Conservation (phyloP, 208 protist genomes). For the Leishmania arabica region DNA sequence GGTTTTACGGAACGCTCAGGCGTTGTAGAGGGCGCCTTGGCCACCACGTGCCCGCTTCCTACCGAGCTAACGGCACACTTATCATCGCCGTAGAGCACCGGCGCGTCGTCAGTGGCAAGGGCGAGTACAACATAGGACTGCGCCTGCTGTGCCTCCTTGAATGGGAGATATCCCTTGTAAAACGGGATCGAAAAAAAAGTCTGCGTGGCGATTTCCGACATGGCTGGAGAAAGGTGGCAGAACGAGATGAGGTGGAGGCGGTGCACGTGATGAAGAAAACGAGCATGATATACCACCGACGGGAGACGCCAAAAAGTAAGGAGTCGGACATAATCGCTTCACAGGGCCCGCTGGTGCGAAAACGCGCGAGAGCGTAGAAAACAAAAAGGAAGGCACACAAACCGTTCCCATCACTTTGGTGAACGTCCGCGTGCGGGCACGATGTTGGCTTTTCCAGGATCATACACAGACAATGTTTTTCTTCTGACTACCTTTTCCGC, state of each 20-base stretch:
- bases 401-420: not conserved
- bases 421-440: too few relatives aligned
- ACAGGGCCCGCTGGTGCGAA: not conserved
- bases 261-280: not conserved
- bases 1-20: slow-evolving; percentile 8
- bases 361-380: not conserved
- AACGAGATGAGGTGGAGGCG: not conserved
- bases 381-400: not conserved
- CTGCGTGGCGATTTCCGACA: slow-evolving; percentile 40
- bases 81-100: slow-evolving; percentile 21
- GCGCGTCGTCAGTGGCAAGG: slow-evolving; percentile 11
- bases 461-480: not conserved
- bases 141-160: slow-evolving; percentile 42
- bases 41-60: not conserved
- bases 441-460: too few relatives aligned
- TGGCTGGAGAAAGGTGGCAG: slow-evolving; percentile 6
- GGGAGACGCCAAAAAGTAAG: not conserved
- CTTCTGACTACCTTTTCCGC: not conserved
- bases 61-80: not conserved
- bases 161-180: slow-evolving; percentile 79
- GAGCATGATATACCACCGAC: not conserved
- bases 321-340: too few relatives aligned
- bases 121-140: slow-evolving; percentile 65
- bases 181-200: slow-evolving; percentile 57
- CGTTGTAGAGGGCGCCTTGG: not conserved